Percentiles rank a stretch among this genome's conserved stretches.
phyloP scores from a whole-genome alignment of 805 yeast genomes.

The Scheffersomyces ergatensis region DNA sequence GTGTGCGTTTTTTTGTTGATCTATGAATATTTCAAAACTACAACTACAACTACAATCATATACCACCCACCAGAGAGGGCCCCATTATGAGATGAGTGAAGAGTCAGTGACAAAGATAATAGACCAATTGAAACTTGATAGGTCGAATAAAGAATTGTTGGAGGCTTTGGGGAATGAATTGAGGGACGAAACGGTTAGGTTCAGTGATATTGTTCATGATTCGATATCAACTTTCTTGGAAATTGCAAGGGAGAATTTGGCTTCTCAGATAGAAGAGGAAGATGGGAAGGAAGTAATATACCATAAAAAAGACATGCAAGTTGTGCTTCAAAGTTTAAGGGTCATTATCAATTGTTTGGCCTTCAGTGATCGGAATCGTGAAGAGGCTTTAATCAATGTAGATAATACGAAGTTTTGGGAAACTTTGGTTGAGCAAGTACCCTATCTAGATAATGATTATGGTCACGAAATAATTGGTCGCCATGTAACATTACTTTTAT shows the following conservation, averaged over 20 bases:
- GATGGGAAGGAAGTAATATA: no score
- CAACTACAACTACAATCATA: no score
- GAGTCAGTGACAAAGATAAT: no score
- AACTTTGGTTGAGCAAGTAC: no score
- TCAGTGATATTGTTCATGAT: neutral
- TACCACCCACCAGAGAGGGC: no score
- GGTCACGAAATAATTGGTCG: slow-evolving; percentile 9
- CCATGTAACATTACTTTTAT: slow-evolving; percentile 20
- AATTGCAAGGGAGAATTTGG: neutral
- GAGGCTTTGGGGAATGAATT: slow-evolving; percentile 15
- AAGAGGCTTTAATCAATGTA: neutral
- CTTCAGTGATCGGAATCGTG: slow-evolving; percentile 25
- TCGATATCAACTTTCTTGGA: neutral
- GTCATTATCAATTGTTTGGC: slow-evolving; percentile 35
- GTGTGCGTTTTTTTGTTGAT: no score
- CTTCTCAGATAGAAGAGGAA: neutral
- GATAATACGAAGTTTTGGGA: no score
- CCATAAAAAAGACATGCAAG: no score
- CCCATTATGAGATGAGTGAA: no score
- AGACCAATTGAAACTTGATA: no score
- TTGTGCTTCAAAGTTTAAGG: slow-evolving; percentile 23
- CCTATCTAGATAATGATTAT: no score
- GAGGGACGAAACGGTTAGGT: slow-evolving; percentile 18
- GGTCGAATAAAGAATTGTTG: neutral
- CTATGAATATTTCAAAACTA: no score